Percentiles rank a stretch among this genome's conserved stretches.
Evolutionary conservation across 768 basidiomycete genomes (phyloP).

Genomic region (Hygrocybe coccinea): DNA sequence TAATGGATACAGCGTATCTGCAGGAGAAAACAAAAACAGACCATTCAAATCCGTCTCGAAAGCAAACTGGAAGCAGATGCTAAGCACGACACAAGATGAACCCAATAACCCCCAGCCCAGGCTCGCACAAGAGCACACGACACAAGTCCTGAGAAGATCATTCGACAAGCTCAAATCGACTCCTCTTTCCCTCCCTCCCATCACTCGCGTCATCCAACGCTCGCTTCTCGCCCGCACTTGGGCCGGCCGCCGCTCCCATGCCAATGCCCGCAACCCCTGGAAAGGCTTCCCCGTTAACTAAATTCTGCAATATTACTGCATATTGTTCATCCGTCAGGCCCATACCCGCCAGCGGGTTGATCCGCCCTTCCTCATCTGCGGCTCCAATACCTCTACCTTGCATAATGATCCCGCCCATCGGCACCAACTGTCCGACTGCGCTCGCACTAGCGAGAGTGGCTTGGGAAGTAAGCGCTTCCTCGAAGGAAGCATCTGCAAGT

Average conservation of each 20-base stretch:
- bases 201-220: conserved; percentile 34
- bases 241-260: conserved; percentile 11
- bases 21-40: too few relatives aligned
- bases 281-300: conserved; percentile 63
- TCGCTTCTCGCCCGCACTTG: conserved; percentile 29
- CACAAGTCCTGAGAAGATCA: conserved; percentile 22
- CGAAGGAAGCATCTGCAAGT: conserved; percentile 49
- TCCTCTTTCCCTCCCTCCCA: conserved; percentile 49
- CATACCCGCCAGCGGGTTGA: conserved; percentile 84
- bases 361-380: conserved; percentile 47
- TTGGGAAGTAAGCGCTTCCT: conserved; percentile 49
- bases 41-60: too few relatives aligned
- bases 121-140: background rate
- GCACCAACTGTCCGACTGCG: conserved; percentile 8
- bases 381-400: conserved; percentile 15
- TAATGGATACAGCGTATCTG: too few relatives aligned
- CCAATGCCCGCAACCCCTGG: conserved; percentile 10
- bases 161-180: conserved; percentile 58
- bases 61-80: too few relatives aligned
- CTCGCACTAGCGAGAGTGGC: conserved; percentile 19
- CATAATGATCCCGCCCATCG: conserved; percentile 15
- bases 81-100: too few relatives aligned
- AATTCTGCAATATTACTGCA: conserved; percentile 65
- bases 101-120: too few relatives aligned
- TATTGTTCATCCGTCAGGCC: conserved; percentile 89